Percentiles rank a stretch among this genome's conserved stretches.
Conservation (phyloP, 768 basidiomycete genomes). For the Hortiboletus campestris region DNA sequence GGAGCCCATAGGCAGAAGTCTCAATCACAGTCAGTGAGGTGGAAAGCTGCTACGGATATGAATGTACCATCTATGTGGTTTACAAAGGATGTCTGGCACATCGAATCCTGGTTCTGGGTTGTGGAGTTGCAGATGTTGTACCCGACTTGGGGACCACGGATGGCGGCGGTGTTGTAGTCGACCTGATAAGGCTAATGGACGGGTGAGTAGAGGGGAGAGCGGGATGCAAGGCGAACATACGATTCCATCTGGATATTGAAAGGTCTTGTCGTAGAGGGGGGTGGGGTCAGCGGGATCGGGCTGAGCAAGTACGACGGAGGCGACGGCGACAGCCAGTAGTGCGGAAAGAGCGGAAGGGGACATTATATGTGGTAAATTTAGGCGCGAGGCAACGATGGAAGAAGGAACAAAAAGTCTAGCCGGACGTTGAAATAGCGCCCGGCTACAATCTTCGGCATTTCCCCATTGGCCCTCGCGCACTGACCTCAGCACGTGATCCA, state of each 20-base stretch:
- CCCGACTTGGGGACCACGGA: conserved; percentile 58
- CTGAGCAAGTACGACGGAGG: conserved; percentile 33
- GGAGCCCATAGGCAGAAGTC: conserved; percentile 75
- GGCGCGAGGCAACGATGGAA: background rate
- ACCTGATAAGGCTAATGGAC: conserved; percentile 48
- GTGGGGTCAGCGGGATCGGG: conserved; percentile 41
- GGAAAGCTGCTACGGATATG: background rate
- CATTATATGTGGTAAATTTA: conserved; percentile 23
- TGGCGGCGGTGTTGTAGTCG: conserved; percentile 36
- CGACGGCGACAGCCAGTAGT: conserved; percentile 32
- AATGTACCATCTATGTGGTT: conserved; percentile 50
- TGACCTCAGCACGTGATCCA: conserved; percentile 29
- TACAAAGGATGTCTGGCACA: conserved; percentile 69
- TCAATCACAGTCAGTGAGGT: conserved; percentile 20
- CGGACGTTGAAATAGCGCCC: conserved; percentile 21
- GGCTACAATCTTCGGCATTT: conserved; percentile 12
- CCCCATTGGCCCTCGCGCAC: conserved; percentile 8
- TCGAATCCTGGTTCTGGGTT: conserved; percentile 56
- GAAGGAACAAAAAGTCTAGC: background rate
- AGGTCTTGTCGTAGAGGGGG: conserved; percentile 47
- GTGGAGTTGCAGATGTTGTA: conserved; percentile 70
- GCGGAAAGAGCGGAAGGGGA: conserved; percentile 42
- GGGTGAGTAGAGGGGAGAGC: background rate
- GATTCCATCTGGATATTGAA: conserved; percentile 42
- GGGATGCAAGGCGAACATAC: conserved; percentile 28